Evolutionary conservation across 2,329 filamentous ascomycete species (phyloP).

Genomic region (Chaetomiaceae sp.): DNA sequence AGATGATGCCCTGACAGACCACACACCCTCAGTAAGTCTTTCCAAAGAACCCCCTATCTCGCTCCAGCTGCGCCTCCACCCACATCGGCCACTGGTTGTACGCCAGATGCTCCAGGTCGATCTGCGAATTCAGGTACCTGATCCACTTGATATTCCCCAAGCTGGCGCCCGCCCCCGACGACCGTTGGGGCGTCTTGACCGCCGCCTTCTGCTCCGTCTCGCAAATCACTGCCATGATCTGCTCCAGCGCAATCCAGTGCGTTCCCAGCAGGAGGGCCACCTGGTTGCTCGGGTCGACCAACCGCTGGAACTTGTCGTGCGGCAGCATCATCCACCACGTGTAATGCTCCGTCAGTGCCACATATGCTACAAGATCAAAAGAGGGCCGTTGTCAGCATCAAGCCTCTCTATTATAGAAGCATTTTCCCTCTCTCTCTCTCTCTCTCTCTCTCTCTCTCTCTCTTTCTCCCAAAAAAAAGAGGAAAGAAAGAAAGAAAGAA

Average conservation of each 20-base stretch:
- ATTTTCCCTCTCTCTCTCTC: too few species aligned
- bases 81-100: conserved; percentile 53
- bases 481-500: background rate
- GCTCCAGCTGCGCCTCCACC: conserved; percentile 48
- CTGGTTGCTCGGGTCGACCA: conserved; percentile 46
- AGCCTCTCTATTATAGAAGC: too few species aligned
- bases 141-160: conserved; percentile 48
- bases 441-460: too few species aligned
- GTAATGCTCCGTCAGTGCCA: conserved; percentile 47
- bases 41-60: conserved; percentile 45
- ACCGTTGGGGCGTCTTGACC: conserved; percentile 21
- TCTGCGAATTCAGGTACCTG: conserved; percentile 44
- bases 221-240: conserved; percentile 50
- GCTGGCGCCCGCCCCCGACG: conserved; percentile 31
- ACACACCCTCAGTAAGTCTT: conserved; percentile 18
- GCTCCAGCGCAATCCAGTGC: conserved; percentile 53
- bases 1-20: too few species aligned
- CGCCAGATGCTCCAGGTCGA: conserved; percentile 40
- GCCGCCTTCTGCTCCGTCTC: conserved; percentile 35
- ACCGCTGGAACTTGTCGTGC: conserved; percentile 46
- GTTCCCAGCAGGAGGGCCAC: conserved; percentile 45
- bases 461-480: too few species aligned
- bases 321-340: conserved; percentile 56
- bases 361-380: conserved; percentile 46
- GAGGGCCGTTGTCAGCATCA: too few species aligned